Base-by-base conservation (phyloP, 2,329 filamentous ascomycete genomes). In the Rhynchosporium agropyri region DNA sequence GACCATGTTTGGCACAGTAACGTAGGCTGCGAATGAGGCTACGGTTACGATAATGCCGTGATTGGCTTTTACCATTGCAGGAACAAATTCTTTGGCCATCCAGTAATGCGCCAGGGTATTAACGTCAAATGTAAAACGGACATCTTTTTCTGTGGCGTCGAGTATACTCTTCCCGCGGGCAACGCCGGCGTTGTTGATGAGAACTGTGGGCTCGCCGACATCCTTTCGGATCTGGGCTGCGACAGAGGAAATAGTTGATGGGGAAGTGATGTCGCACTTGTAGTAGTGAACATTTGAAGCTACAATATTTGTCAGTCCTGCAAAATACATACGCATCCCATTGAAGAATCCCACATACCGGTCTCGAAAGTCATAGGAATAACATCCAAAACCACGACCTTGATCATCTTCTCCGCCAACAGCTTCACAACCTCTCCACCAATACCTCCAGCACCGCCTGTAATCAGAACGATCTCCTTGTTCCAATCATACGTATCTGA, bases 41-140 rank as follows among this genome's bases (percentile, higher is more conserved):
- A 92, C 81, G 0, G 87, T 91, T 28, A 91, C 87, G 46, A 92
- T 74, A 81, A 89, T 89, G 64, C 89, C 89, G 76, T 92, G 89
- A 76, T 91, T 86, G 12, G 72, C 72, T 7, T 76, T 72, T 58
- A 88, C 75, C 81, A 92, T 89, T 67, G 77, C 73, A 0, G 89
- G 89, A 1, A 92, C 77, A 75, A 91, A 91, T 62, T 87, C 82
- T 71, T 85, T 83, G 6, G 82, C 77, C n/a, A 86, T 80, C 79
- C 82, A 87, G 78, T 85, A 90, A 76, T 89, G 88, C 2, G 86
- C 80, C 38, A 91, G 74, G 0, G 85, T 79, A 76, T 92, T 92
- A 69, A 92, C 86, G 63, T 87, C 85, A 74, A 91, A 90, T 58
- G 87, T 89, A 69, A 87, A 83, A 43, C 83, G 83, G 66, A 89